These are phyloP conservation scores for Sarocladium strictum DNA, from an alignment of 2,329 filamentous ascomycete genomes.

Conservation along the genomic window DNA sequence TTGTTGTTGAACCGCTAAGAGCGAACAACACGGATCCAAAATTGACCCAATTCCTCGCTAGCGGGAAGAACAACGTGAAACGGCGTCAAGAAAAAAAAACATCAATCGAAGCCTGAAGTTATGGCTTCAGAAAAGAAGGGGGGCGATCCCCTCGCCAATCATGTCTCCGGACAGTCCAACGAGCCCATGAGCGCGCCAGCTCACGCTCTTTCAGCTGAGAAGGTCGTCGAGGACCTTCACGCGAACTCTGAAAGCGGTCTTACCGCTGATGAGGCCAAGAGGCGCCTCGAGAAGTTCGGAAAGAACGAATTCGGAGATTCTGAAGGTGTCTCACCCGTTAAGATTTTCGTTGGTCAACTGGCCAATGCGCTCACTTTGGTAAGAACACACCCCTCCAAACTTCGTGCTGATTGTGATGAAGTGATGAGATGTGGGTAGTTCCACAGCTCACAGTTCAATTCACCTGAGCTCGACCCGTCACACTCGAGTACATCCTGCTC, in stretches of 20 bases:
- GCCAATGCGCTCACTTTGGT: constrained; percentile 66
- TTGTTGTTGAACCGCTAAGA: neutral
- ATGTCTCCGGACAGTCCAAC: constrained; percentile 21
- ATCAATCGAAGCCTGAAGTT: constrained; percentile 10
- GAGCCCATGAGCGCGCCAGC: constrained; percentile 46
- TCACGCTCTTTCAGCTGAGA: constrained; percentile 45
- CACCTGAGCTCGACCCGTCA: neutral
- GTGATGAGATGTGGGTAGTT: neutral
- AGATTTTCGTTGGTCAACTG: constrained; percentile 60
- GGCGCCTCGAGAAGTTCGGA: constrained; percentile 50
- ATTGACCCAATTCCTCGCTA: neutral
- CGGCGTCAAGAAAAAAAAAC: neutral
- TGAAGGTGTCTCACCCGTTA: constrained; percentile 52
- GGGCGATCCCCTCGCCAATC: constrained; percentile 19
- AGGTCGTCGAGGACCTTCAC: constrained; percentile 47
- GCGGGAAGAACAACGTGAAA: neutral
- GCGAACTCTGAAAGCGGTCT: constrained; percentile 54
- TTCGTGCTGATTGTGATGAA: neutral
- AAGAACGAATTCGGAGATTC: constrained; percentile 58
- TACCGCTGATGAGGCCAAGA: constrained; percentile 44
- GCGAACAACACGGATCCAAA: neutral
- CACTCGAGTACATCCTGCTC: too few relatives aligned
- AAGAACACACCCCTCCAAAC: constrained; percentile 13
- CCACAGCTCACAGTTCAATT: neutral
- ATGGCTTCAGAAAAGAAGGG: constrained; percentile 19